These are phyloP conservation scores for Mollisia scopiformis DNA, from an alignment of 2,329 filamentous ascomycete genomes.

Conservation along the genomic window DNA sequence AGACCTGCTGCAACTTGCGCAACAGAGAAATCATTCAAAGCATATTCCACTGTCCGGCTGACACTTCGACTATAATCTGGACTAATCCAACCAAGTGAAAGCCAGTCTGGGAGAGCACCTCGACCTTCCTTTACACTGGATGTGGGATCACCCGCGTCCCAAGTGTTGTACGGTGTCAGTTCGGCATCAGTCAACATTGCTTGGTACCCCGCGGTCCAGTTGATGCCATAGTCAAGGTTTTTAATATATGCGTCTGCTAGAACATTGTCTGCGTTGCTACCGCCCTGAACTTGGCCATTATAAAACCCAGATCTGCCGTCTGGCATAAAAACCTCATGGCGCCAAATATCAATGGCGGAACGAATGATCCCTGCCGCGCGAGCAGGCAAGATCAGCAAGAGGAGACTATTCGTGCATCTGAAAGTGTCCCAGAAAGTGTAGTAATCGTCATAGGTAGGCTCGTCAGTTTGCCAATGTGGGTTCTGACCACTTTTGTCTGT, in stretches of 20 bases:
- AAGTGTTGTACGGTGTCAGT: slow-evolving; percentile 57
- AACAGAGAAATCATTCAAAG: slow-evolving; percentile 68
- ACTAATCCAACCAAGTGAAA: slow-evolving; percentile 64
- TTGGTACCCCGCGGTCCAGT: background rate
- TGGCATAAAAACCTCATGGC: background rate
- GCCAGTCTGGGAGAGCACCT: slow-evolving; percentile 70
- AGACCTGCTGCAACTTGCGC: slow-evolving; percentile 65
- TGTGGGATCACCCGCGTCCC: slow-evolving; percentile 52
- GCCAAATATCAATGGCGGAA: background rate
- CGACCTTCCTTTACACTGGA: slow-evolving; percentile 61
- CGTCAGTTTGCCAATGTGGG: background rate
- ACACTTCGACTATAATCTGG: slow-evolving; percentile 58
- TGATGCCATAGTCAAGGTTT: background rate
- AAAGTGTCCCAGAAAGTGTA: background rate
- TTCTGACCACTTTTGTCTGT: background rate
- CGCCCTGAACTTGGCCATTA: background rate
- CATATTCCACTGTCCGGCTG: slow-evolving; percentile 67
- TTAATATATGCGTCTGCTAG: background rate
- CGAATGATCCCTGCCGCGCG: background rate
- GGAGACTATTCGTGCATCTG: background rate
- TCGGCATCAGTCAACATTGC: slow-evolving; percentile 70
- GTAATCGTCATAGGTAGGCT: background rate
- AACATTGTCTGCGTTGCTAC: background rate
- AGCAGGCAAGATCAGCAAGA: background rate
- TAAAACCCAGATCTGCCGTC: background rate